A percentile compares a stretch with the other conserved stretches of the same genome.
Evolutionary conservation across 2,329 filamentous ascomycete species (phyloP).

Genomic region (Xylaria sp.): DNA sequence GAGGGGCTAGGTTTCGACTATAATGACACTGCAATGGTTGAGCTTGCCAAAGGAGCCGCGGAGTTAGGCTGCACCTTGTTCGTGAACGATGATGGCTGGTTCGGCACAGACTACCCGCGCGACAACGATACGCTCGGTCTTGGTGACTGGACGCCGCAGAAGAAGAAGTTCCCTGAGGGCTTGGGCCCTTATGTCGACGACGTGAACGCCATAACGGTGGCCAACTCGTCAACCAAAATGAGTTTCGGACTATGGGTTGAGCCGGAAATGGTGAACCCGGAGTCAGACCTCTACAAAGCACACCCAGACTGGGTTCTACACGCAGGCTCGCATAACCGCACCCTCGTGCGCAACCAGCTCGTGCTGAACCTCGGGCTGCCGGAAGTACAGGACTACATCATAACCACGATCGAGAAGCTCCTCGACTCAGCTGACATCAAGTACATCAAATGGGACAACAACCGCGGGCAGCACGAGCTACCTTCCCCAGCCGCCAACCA

Average conservation of each 20-base stretch:
- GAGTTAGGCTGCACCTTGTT: constrained; percentile 70
- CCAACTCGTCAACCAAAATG: constrained; percentile 60
- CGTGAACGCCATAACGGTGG: constrained; percentile 61
- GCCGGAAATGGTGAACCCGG: constrained; percentile 74
- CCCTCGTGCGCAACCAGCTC: constrained; percentile 66
- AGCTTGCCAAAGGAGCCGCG: constrained; percentile 66
- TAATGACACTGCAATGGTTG: constrained; percentile 66
- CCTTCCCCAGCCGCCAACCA: constrained; percentile 65
- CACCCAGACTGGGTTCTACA: constrained; percentile 74
- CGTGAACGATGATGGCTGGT: constrained; percentile 76
- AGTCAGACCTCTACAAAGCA: constrained; percentile 68
- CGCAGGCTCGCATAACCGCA: constrained; percentile 66
- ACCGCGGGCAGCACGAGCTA: constrained; percentile 71
- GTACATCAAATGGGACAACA: constrained; percentile 77
- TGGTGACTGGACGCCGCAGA: constrained; percentile 72
- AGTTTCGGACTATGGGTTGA: constrained; percentile 75
- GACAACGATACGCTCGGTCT: constrained; percentile 67
- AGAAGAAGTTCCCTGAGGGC: constrained; percentile 67
- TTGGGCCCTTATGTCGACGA: constrained; percentile 62
- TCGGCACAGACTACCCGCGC: constrained; percentile 70
- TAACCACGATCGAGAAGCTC: constrained; percentile 64
- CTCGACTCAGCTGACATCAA: constrained; percentile 64
- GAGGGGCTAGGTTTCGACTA: constrained; percentile 70
- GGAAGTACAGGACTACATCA: constrained; percentile 72
- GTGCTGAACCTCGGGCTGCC: constrained; percentile 70